Conservation (phyloP, 495 filamentous ascomycete genomes). For the Pyrenula massariospora region DNA sequence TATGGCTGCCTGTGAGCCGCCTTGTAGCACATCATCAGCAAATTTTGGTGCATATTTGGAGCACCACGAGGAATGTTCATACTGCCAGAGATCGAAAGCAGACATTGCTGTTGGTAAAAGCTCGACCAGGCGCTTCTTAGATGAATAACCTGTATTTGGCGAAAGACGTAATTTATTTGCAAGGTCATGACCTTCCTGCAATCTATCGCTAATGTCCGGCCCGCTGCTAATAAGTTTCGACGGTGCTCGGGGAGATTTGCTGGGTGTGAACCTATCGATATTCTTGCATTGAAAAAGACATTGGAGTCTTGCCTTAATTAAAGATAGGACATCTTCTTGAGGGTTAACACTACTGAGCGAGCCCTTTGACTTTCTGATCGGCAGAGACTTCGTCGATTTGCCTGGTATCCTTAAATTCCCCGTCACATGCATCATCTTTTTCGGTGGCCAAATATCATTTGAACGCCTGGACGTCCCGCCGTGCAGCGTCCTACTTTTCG, state of each 20-base stretch:
- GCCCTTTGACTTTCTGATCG: constrained; percentile 25
- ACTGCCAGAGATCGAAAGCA: constrained; percentile 70
- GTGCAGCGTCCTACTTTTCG: constrained; percentile 17
- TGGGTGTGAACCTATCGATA: background rate
- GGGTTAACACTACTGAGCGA: constrained; percentile 18
- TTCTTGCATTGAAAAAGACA: background rate
- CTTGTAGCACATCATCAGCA: constrained; percentile 65
- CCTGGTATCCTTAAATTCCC: constrained; percentile 1
- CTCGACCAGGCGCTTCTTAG: constrained; percentile 47
- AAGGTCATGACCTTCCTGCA: constrained; percentile 20
- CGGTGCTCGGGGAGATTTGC: constrained; percentile 20
- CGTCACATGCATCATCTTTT: constrained; percentile 46
- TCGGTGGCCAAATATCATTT: constrained; percentile 60
- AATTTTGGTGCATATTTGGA: constrained; percentile 75
- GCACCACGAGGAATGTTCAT: constrained; percentile 62
- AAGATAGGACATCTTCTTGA: constrained; percentile 22
- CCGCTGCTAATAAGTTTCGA: constrained; percentile 23
- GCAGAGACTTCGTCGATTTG: background rate
- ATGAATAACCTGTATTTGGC: constrained; percentile 32
- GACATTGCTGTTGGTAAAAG: constrained; percentile 49
- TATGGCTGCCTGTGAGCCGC: constrained; percentile 55
- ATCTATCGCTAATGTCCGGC: constrained; percentile 15
- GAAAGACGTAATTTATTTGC: constrained; percentile 2
- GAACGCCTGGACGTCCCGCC: constrained; percentile 45
- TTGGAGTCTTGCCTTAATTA: constrained; percentile 8